Conservation (phyloP, 768 basidiomycete species). For the Suillus cothurnatus region DNA sequence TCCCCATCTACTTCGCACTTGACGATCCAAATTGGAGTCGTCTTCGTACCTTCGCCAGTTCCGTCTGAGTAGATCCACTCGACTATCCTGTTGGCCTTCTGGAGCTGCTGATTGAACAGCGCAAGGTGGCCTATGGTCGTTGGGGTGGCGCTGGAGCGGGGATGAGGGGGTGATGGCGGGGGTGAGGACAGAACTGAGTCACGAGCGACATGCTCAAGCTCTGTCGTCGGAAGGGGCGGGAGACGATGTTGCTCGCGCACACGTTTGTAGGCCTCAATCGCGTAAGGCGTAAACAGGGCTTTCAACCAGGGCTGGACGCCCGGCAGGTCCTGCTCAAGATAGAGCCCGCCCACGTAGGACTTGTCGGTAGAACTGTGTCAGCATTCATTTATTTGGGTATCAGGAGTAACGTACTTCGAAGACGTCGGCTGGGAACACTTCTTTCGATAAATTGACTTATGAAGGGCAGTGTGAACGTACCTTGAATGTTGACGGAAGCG, state of each 20-base stretch:
- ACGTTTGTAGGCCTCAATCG: constrained; percentile 58
- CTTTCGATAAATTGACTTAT: not conserved
- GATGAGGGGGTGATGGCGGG: constrained; percentile 16
- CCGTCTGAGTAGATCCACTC: constrained; percentile 72
- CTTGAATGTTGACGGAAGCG: constrained; percentile 73
- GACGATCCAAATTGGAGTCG: constrained; percentile 80
- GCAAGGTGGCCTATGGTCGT: constrained; percentile 65
- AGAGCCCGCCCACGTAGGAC: constrained; percentile 83
- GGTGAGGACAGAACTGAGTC: constrained; percentile 5
- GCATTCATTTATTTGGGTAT: constrained; percentile 9
- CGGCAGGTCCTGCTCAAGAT: constrained; percentile 65
- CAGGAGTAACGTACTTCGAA: constrained; percentile 57
- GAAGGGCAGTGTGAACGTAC: constrained; percentile 35
- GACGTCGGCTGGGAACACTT: constrained; percentile 58
- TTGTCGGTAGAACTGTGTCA: constrained; percentile 27
- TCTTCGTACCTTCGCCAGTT: constrained; percentile 48
- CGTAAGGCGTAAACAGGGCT: constrained; percentile 64
- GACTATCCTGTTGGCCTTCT: constrained; percentile 55
- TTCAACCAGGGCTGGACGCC: constrained; percentile 61
- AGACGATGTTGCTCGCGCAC: constrained; percentile 72
- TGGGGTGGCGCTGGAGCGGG: constrained; percentile 18
- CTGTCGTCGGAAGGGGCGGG: constrained; percentile 40
- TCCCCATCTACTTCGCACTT: constrained; percentile 63
- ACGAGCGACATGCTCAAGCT: constrained; percentile 5
- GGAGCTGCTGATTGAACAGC: constrained; percentile 77